These are phyloP conservation scores for Orychophragmus violaceus DNA, from an alignment of 345 rosid genomes.

Conservation along the genomic window DNA sequence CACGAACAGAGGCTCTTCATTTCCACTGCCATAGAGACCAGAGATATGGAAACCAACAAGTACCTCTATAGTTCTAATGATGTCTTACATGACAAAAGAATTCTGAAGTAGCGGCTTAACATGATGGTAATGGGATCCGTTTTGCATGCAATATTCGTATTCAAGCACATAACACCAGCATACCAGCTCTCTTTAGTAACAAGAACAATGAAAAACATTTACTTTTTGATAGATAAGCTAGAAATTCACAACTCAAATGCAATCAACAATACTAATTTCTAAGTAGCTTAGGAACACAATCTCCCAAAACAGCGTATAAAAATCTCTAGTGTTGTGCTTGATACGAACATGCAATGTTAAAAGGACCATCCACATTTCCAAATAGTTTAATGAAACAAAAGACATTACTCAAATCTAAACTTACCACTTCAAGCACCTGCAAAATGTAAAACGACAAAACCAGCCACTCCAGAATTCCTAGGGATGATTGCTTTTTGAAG, in stretches of 20 bases:
- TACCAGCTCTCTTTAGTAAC: not conserved
- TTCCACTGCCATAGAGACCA: constrained; percentile 34
- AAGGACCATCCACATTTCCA: constrained; percentile 18
- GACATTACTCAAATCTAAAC: constrained; percentile 14
- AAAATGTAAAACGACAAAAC: constrained; percentile 11
- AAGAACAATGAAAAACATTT: not conserved
- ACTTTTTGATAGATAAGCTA: constrained; percentile 1
- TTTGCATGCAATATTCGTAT: constrained; percentile 18
- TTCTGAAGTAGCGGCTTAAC: constrained; percentile 29
- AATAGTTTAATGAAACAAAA: not conserved
- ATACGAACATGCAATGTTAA: constrained; percentile 22
- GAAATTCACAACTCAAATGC: not conserved
- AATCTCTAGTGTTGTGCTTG: constrained; percentile 14
- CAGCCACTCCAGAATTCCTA: not conserved
- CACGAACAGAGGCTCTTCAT: constrained; percentile 22
- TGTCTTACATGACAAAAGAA: constrained; percentile 33
- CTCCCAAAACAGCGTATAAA: not conserved
- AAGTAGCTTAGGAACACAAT: not conserved
- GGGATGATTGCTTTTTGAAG: constrained; percentile 19
- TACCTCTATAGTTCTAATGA: constrained; percentile 36
- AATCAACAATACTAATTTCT: not conserved
- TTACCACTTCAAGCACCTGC: constrained; percentile 30
- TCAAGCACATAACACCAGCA: constrained; percentile 13
- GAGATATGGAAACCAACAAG: constrained; percentile 43
- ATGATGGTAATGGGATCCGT: constrained; percentile 22